Evolutionary conservation across 768 basidiomycete genomes (phyloP), one percentile per base, ranked within the genome.

Genomic region (Hortiboletus campestris): DNA sequence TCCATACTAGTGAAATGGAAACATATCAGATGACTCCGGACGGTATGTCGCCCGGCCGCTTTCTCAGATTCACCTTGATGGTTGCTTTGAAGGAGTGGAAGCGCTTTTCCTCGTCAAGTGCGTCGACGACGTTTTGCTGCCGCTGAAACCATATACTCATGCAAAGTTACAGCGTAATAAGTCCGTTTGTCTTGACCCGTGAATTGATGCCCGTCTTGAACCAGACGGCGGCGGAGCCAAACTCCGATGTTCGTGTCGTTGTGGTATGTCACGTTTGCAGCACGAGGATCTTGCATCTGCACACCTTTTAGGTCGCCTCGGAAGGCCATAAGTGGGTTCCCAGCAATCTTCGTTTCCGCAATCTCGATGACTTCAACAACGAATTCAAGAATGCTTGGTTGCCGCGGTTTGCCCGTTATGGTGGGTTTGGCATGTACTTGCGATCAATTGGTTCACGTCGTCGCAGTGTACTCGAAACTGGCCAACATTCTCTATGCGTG

Each of bases 181-280:
- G 82, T 70, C 84, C 84, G 66, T 64, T 83, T 52, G 75, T 80
- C 14, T 77, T 87, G 57, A 85, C 83, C 10, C 67, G 74, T 20
- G 74, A 77, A 4, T 74, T 87, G 8, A 72, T 85, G 36, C 81
- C 85, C 3, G 63, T 85, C 3, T 62, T 87, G 45, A 71, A 69
- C 39, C 67, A 72, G 49, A 86, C 86, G 1, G 79, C 83, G 0
- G 58, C 72, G 17, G 67, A 76, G 44, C 68, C 75, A 0, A 70
- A 70, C 22, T 75, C 82, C 0, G 86, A 88, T 55, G 85, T 86
- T 45, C 80, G 86, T 17, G 75, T 88, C 14, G 75, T 86, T 11
- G 78, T 81, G 51, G 85, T 85, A 55, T 40, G 80, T 57, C 29
- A 10, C n/a, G 6, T 46, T 29, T 6, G 3, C 31, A 14, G 13